Evolutionary conservation across 441 rosid genomes (phyloP).

Genomic region (Erodium chrysanthum): DNA sequence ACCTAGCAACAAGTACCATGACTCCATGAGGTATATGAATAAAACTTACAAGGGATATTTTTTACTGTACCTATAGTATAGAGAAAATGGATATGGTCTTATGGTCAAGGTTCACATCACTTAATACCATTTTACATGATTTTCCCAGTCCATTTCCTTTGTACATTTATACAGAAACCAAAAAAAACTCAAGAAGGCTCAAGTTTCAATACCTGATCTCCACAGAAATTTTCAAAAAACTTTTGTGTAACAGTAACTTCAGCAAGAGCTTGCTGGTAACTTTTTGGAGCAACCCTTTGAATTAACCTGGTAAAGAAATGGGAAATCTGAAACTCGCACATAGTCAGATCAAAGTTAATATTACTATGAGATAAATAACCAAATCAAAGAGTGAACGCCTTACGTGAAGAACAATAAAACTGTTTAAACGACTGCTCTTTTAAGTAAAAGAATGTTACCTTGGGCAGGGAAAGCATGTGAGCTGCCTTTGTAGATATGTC

Average conservation of each 20-base stretch:
- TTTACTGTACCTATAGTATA: not conserved
- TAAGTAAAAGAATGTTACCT: slow-evolving; percentile 34
- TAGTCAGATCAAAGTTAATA: not conserved
- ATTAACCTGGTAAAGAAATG: slow-evolving; percentile 77
- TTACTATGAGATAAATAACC: not conserved
- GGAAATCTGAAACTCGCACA: slow-evolving; percentile 45
- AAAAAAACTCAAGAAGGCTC: not conserved
- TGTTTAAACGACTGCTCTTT: not conserved
- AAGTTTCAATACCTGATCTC: slow-evolving; percentile 66
- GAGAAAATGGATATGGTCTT: slow-evolving; percentile 8
- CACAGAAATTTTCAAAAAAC: slow-evolving; percentile 83
- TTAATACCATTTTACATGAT: not conserved
- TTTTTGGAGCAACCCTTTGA: slow-evolving; percentile 91
- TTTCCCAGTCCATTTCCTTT: not conserved
- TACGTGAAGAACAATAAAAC: no score
- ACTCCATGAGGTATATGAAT: slow-evolving; percentile 3
- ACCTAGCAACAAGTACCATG: slow-evolving; percentile 38
- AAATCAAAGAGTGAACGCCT: not conserved
- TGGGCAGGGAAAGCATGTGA: slow-evolving; percentile 73
- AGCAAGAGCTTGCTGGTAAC: slow-evolving; percentile 82
- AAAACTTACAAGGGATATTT: not conserved
- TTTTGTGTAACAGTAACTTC: slow-evolving; percentile 81
- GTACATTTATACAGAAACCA: slow-evolving; percentile 6
- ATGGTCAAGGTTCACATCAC: no score
- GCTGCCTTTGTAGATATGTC: slow-evolving; percentile 80